phyloP scores from a whole-genome alignment of 176 grass and related monocot genomes.

The Raddia distichophylla region DNA sequence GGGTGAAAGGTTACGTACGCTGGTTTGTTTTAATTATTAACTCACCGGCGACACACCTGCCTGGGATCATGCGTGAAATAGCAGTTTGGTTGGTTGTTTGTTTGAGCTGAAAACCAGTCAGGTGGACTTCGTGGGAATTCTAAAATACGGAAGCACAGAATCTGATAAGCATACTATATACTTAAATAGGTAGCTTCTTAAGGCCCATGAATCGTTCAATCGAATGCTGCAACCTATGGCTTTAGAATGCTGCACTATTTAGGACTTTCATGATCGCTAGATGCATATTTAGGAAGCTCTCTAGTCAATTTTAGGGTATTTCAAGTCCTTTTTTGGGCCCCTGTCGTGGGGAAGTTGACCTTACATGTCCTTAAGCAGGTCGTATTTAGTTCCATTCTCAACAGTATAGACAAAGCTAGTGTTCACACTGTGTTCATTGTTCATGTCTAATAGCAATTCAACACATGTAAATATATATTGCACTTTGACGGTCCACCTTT shows the following conservation, averaged over 20 bases:
- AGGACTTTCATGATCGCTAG: no score
- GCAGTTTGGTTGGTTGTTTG: neutral
- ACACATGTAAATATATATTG: neutral
- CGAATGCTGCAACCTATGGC: neutral
- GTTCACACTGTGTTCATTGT: neutral
- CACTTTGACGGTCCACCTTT: conserved; percentile 29
- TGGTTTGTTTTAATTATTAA: neutral
- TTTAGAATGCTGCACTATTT: no score
- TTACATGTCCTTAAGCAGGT: neutral
- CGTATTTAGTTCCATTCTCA: neutral
- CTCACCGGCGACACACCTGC: neutral
- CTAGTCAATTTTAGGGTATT: neutral
- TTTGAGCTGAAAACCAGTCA: neutral
- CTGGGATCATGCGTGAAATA: neutral
- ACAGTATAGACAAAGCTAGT: neutral
- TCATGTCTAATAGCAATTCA: neutral
- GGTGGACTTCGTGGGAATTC: neutral
- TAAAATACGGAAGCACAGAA: neutral
- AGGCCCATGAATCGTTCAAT: neutral
- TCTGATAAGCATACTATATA: neutral
- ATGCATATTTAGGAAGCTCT: neutral
- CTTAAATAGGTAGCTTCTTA: neutral
- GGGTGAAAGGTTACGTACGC: neutral
- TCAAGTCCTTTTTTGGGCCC: neutral
- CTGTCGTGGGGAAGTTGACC: neutral